These are phyloP conservation scores for Sporothrix schenckii DNA, from an alignment of 2,329 filamentous ascomycete genomes.

Conservation along the genomic window DNA sequence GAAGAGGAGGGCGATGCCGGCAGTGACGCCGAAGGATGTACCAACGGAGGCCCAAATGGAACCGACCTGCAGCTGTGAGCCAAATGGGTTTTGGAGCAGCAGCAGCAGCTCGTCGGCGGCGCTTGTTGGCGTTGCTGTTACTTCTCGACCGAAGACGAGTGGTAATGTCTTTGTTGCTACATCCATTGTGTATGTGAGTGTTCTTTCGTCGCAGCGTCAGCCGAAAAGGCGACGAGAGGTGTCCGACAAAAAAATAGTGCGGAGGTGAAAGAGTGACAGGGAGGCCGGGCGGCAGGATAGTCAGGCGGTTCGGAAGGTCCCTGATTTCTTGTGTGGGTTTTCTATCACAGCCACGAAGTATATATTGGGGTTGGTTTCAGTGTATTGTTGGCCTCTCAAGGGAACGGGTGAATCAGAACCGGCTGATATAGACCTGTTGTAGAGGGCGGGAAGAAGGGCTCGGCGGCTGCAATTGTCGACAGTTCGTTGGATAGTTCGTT, in stretches of 20 bases:
- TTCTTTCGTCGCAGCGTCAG: neutral
- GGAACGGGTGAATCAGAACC: constrained; percentile 27
- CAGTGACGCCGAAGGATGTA: constrained; percentile 75
- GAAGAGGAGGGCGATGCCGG: constrained; percentile 76
- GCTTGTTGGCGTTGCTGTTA: neutral
- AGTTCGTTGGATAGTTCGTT: neutral
- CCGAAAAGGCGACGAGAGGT: constrained; percentile 22
- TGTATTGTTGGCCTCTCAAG: constrained; percentile 20
- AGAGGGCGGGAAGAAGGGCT: neutral
- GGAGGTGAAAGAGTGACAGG: neutral
- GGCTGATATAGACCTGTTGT: constrained; percentile 28
- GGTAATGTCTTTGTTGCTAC: constrained; percentile 29
- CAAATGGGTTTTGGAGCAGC: constrained; percentile 55
- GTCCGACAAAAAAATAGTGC: neutral
- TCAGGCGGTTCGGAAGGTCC: constrained; percentile 16
- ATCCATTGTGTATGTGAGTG: constrained; percentile 34
- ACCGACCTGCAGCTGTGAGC: constrained; percentile 51
- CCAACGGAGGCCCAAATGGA: constrained; percentile 78
- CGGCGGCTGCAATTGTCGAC: constrained; percentile 26
- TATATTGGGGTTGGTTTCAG: neutral
- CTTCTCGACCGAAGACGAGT: constrained; percentile 31
- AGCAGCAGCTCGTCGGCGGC: constrained; percentile 49
- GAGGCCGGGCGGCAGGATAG: constrained; percentile 24
- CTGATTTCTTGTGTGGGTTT: neutral
- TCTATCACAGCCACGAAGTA: too few relatives aligned